Percentiles rank a stretch among this genome's conserved stretches.
phyloP scores from a whole-genome alignment of 805 yeast species.

The Wickerhamomyces alni region DNA sequence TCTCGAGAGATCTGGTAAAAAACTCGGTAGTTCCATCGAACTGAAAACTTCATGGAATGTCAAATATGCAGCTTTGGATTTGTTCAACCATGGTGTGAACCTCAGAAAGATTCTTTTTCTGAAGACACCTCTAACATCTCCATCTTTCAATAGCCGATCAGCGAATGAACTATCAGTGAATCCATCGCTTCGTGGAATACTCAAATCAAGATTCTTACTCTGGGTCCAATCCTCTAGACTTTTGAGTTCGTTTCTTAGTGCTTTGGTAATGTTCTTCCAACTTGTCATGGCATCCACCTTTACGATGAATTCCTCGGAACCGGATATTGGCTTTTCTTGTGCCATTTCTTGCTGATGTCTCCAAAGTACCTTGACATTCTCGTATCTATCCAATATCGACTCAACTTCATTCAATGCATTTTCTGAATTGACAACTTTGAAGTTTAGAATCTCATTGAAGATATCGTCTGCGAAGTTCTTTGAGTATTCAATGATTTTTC shows the following conservation, averaged over 20 bases:
- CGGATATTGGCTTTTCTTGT: constrained; percentile 67
- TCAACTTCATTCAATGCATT: constrained; percentile 47
- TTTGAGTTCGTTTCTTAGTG: constrained; percentile 55
- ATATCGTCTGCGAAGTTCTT: constrained; percentile 69
- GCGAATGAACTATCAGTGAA: constrained; percentile 69
- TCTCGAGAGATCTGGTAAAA: constrained; percentile 56
- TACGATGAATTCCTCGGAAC: constrained; percentile 53
- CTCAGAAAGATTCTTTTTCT: constrained; percentile 60
- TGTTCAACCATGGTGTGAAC: constrained; percentile 75
- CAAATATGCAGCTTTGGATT: constrained; percentile 69
- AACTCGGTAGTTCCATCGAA: constrained; percentile 67
- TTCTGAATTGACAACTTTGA: constrained; percentile 45
- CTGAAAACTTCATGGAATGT: constrained; percentile 57
- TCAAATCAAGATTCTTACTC: constrained; percentile 67
- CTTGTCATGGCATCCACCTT: constrained; percentile 75
- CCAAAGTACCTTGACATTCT: constrained; percentile 72
- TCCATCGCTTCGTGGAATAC: constrained; percentile 29
- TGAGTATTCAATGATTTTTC: constrained; percentile 57
- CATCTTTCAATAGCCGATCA: constrained; percentile 76
- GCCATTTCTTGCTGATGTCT: constrained; percentile 72
- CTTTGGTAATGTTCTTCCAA: constrained; percentile 73
- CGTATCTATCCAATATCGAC: constrained; percentile 52
- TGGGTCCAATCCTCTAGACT: constrained; percentile 79
- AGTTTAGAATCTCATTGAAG: constrained; percentile 60
- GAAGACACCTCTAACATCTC: constrained; percentile 67